Percentiles rank a stretch among this genome's conserved stretches.
phyloP scores from a whole-genome alignment of 148 eudicot genomes.

The Pouteria glomerata region DNA sequence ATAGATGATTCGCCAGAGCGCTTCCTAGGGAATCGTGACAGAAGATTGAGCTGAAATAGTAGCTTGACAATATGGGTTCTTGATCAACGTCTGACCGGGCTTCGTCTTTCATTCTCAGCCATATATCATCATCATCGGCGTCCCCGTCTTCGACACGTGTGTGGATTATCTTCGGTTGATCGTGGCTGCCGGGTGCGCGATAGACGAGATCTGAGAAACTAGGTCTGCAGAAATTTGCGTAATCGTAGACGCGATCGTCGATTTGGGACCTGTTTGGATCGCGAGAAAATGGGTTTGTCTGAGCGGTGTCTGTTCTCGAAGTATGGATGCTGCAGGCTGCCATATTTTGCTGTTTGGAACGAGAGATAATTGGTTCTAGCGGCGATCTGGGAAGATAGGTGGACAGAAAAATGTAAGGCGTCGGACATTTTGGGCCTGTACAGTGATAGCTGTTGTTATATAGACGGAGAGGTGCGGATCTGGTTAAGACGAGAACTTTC shows the following conservation, averaged over 20 bases:
- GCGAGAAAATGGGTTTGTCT: slow-evolving; percentile 12
- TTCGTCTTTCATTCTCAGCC: slow-evolving; percentile 55
- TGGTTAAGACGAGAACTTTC: neutral
- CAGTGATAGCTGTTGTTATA: neutral
- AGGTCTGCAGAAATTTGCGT: slow-evolving; percentile 27
- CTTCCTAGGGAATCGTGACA: slow-evolving; percentile 45
- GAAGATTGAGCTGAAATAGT: slow-evolving; percentile 48
- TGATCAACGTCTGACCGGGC: slow-evolving; percentile 49
- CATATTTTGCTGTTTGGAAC: slow-evolving; percentile 20
- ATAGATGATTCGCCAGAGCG: slow-evolving; percentile 60
- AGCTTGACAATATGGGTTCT: slow-evolving; percentile 66
- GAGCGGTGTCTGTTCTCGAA: slow-evolving; percentile 26
- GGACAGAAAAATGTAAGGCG: slow-evolving; percentile 3
- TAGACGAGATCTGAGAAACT: slow-evolving; percentile 27
- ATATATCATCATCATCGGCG: slow-evolving; percentile 27
- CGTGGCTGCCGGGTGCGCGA: slow-evolving; percentile 25
- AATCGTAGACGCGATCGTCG: slow-evolving; percentile 29
- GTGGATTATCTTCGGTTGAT: slow-evolving; percentile 16
- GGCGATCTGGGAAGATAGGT: slow-evolving; percentile 5
- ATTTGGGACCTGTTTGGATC: slow-evolving; percentile 30
- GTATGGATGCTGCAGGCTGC: slow-evolving; percentile 42
- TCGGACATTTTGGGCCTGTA: neutral
- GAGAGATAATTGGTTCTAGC: neutral
- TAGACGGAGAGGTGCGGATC: neutral
- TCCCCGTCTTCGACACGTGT: neutral